phyloP scores from a whole-genome alignment of 106 monocot species.

The Iris macrosiphon region DNA sequence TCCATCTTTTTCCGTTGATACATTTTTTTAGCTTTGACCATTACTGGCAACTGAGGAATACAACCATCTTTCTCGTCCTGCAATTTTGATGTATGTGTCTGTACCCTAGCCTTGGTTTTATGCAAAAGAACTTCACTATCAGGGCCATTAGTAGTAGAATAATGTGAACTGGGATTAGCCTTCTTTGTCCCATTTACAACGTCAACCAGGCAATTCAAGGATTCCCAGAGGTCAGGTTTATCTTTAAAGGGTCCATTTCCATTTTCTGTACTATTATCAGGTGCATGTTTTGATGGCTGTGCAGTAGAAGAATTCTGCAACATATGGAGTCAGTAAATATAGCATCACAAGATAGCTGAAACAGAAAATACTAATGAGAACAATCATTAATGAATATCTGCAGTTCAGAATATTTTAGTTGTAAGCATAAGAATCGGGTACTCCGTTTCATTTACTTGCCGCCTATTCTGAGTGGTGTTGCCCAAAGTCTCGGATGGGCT shows the following conservation, averaged over 20 bases:
- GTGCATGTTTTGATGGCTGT: slow-evolving; percentile 23
- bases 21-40: slow-evolving; percentile 24
- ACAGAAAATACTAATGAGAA: neutral
- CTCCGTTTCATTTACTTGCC: slow-evolving; percentile 57
- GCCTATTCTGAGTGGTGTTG: slow-evolving; percentile 40
- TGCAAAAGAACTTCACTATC: slow-evolving; percentile 20
- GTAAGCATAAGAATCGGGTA: too few relatives aligned
- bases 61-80: slow-evolving; percentile 36
- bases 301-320: slow-evolving; percentile 46
- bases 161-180: slow-evolving; percentile 27
- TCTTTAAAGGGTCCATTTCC: slow-evolving; percentile 23
- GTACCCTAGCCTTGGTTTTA: slow-evolving; percentile 39
- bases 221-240: slow-evolving; percentile 79
- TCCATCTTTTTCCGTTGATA: slow-evolving; percentile 48
- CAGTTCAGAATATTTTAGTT: too few relatives aligned
- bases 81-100: slow-evolving; percentile 30
- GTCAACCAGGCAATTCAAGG: slow-evolving; percentile 79
- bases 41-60: slow-evolving; percentile 11
- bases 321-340: neutral
- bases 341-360: too few relatives aligned
- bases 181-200: slow-evolving; percentile 59
- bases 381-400: too few relatives aligned
- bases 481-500: too few relatives aligned
- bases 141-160: slow-evolving; percentile 16
- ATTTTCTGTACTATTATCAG: slow-evolving; percentile 33